These are phyloP conservation scores for Triticum aestivum DNA, from an alignment of 176 grass and related monocot genomes.

Conservation along the genomic window DNA sequence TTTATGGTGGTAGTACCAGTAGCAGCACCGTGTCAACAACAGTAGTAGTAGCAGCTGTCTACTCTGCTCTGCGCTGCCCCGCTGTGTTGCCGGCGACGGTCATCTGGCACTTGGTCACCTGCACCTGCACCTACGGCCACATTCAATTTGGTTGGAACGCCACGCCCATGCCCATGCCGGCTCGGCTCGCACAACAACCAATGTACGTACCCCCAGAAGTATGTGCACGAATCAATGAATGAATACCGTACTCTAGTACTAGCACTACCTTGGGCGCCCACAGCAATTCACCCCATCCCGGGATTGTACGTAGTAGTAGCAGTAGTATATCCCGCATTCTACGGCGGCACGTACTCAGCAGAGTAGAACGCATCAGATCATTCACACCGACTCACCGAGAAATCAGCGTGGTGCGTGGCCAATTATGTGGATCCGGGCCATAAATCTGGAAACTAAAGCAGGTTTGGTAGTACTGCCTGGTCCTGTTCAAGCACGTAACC, in stretches of 20 bases:
- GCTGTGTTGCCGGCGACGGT: background rate
- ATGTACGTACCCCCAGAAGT: background rate
- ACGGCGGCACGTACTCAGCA: background rate
- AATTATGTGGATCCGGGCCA: background rate
- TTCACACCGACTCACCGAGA: too few relatives aligned
- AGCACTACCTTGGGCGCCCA: background rate
- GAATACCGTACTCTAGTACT: background rate
- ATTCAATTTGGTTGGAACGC: background rate
- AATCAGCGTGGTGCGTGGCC: too few relatives aligned
- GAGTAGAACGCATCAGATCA: too few relatives aligned
- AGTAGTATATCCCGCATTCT: background rate
- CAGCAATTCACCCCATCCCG: background rate
- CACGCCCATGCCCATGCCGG: background rate
- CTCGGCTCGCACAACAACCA: background rate
- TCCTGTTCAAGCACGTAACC: background rate
- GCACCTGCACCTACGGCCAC: background rate
- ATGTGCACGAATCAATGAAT: too few relatives aligned
- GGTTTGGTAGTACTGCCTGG: conserved; percentile 35
- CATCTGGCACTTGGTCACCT: background rate
- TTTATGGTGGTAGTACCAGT: too few relatives aligned
- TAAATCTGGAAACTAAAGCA: conserved; percentile 41
- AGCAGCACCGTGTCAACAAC: too few relatives aligned
- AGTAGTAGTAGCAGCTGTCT: too few relatives aligned
- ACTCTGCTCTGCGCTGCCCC: too few relatives aligned
- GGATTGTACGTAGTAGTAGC: background rate